Conservation (phyloP, 1,284 basidiomycete species). For the Ustilago bromivora region DNA sequence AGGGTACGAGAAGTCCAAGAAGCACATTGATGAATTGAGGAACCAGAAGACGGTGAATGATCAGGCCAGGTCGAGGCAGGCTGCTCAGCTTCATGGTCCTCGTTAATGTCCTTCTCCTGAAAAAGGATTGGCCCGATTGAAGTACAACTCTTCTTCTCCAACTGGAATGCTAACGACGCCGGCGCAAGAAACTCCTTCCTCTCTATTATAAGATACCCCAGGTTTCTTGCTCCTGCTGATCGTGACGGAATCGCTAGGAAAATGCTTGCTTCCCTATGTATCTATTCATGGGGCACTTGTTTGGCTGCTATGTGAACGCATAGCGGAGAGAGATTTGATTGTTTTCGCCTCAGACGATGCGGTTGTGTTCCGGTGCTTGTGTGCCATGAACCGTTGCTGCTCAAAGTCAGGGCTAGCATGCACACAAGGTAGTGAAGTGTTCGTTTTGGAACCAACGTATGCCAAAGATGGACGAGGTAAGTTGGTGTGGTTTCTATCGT, state of each 20-base stretch:
- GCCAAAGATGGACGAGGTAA: no score
- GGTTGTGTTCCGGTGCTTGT: background rate
- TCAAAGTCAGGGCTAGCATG: no score
- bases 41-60: conserved; percentile 57
- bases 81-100: conserved; percentile 46
- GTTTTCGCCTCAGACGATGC: background rate
- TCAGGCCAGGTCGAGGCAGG: conserved; percentile 48
- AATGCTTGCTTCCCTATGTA: background rate
- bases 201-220: conserved; percentile 32
- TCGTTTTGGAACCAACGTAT: no score
- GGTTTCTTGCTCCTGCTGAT: background rate
- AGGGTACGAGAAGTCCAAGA: conserved; percentile 56
- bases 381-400: no score
- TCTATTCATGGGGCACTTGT: background rate
- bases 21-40: conserved; percentile 54
- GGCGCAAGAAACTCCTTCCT: background rate
- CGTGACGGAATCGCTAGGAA: background rate
- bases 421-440: no score
- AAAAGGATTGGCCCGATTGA: no score
- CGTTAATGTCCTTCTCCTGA: background rate
- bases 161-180: background rate
- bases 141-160: background rate
- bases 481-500: conserved; percentile 12
- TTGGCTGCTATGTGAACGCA: background rate
- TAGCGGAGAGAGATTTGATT: background rate